Evolutionary conservation across 805 yeast species (phyloP).

Genomic region (Pichia sporocuriosa): DNA sequence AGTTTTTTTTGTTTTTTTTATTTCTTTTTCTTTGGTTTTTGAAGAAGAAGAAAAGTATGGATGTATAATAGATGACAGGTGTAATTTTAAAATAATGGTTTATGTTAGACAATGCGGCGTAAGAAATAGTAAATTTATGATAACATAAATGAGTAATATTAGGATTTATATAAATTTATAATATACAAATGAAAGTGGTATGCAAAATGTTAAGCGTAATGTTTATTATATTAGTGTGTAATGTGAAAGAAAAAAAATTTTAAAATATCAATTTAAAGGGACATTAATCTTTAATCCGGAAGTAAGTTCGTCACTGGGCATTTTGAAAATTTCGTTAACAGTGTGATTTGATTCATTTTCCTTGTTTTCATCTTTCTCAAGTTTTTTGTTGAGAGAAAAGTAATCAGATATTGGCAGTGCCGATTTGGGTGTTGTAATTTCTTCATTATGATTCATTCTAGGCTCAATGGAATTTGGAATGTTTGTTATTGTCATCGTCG

Average conservation of each 20-base stretch:
- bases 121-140: too few species aligned
- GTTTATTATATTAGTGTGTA: background rate
- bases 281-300: slow-evolving; percentile 14
- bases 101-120: too few species aligned
- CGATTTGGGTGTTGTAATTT: background rate
- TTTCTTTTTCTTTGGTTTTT: too few species aligned
- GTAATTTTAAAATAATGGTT: too few species aligned
- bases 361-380: slow-evolving; percentile 1
- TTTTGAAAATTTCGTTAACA: background rate
- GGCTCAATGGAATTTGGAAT: background rate
- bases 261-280: slow-evolving; percentile 4
- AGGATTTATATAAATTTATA: background rate
- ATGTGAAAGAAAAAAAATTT: too few species aligned
- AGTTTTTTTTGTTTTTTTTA: too few species aligned
- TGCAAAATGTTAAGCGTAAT: background rate
- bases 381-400: background rate
- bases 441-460: background rate
- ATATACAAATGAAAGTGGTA: background rate
- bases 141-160: background rate
- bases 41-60: background rate
- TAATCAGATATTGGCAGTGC: background rate
- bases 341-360: slow-evolving; percentile 1
- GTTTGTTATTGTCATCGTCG: slow-evolving; percentile 18
- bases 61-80: background rate
- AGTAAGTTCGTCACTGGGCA: slow-evolving; percentile 6